phyloP scores from a whole-genome alignment of 495 filamentous ascomycete genomes.

The Lepidopterella palustris region DNA sequence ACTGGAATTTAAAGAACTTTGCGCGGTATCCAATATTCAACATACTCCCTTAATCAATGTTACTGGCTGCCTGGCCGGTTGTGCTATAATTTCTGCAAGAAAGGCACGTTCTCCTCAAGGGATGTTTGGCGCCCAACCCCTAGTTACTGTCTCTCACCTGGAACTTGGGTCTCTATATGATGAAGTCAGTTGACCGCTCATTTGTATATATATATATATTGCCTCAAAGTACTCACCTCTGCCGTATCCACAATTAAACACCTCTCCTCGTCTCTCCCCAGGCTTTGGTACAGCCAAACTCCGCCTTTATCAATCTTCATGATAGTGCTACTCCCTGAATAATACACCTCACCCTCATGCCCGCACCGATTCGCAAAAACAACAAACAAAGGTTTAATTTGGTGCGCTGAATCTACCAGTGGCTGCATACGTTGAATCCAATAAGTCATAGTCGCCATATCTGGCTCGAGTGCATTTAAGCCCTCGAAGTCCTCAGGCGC shows the following conservation, averaged over 20 bases:
- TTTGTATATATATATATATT: too few relatives aligned
- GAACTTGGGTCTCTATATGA: slow-evolving; percentile 24
- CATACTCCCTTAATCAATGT: too few relatives aligned
- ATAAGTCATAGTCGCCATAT: slow-evolving; percentile 76
- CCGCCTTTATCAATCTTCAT: slow-evolving; percentile 63
- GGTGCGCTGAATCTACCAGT: slow-evolving; percentile 50
- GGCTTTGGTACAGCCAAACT: slow-evolving; percentile 59
- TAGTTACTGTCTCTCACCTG: slow-evolving; percentile 13
- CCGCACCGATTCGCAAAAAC: slow-evolving; percentile 81
- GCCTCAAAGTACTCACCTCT: slow-evolving; percentile 27
- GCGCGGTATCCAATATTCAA: too few relatives aligned
- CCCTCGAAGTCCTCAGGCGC: slow-evolving; percentile 42
- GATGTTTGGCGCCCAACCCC: too few relatives aligned
- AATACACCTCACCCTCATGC: slow-evolving; percentile 58
- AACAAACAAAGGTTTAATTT: slow-evolving; percentile 59
- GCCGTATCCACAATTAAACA: slow-evolving; percentile 58
- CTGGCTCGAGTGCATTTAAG: slow-evolving; percentile 48
- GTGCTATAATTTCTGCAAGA: too few relatives aligned
- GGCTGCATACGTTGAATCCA: slow-evolving; percentile 84
- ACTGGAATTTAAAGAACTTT: too few relatives aligned
- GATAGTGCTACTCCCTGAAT: slow-evolving; percentile 82
- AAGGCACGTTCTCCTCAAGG: too few relatives aligned
- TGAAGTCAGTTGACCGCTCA: too few relatives aligned
- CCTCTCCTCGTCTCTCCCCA: slow-evolving; percentile 60
- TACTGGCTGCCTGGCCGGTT: too few relatives aligned